phyloP scores from a whole-genome alignment of 345 rosid species.

The Trapa incisa region DNA sequence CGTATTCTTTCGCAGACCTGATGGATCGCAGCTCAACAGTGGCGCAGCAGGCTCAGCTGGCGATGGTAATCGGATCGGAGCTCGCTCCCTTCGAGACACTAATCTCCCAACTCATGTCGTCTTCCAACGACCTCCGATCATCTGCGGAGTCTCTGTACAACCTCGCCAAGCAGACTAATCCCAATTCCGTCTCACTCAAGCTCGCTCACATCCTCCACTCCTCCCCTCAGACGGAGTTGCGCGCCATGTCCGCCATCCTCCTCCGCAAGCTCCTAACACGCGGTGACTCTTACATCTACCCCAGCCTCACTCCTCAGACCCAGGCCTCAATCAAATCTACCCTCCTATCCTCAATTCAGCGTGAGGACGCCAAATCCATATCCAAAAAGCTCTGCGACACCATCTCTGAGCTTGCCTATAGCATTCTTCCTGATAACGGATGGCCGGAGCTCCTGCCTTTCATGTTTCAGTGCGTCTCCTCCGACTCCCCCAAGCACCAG shows the following conservation, averaged over 20 bases:
- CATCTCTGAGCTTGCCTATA: constrained; percentile 86
- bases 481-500: constrained; percentile 68
- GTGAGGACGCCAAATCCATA: constrained; percentile 63
- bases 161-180: constrained; percentile 80
- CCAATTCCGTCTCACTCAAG: constrained; percentile 71
- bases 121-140: constrained; percentile 88
- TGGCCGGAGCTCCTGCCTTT: constrained; percentile 98
- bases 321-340: constrained; percentile 77
- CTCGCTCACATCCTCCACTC: constrained; percentile 72
- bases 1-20: constrained; percentile 8
- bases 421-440: constrained; percentile 65
- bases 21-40: constrained; percentile 74
- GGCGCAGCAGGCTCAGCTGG: constrained; percentile 76
- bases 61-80: constrained; percentile 69
- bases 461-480: constrained; percentile 84
- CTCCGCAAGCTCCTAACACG: constrained; percentile 89
- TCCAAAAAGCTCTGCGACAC: constrained; percentile 88
- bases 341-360: constrained; percentile 61
- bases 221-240: constrained; percentile 62
- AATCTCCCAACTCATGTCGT: constrained; percentile 81
- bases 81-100: constrained; percentile 71
- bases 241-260: constrained; percentile 92
- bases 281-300: constrained; percentile 85
- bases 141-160: constrained; percentile 78
- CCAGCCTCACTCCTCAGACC: constrained; percentile 51